phyloP scores from a whole-genome alignment of 345 rosid species.

The Linum usitatissimum region DNA sequence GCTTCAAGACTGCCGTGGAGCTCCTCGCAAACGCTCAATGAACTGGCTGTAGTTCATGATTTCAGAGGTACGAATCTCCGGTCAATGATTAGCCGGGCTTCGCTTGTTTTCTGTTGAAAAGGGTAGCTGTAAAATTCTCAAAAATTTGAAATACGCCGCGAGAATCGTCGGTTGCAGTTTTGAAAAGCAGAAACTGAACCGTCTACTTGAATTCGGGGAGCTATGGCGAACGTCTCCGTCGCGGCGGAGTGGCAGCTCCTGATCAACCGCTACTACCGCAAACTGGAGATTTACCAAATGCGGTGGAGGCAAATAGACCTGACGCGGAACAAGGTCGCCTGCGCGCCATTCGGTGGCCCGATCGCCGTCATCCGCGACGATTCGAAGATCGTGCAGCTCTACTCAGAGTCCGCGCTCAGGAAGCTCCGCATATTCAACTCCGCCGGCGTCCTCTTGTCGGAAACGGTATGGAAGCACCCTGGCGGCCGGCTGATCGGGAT shows the following conservation, averaged over 20 bases:
- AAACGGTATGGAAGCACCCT: slow-evolving; percentile 86
- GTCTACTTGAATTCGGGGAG: neutral
- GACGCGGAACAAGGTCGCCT: slow-evolving; percentile 80
- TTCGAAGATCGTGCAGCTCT: slow-evolving; percentile 94
- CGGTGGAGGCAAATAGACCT: slow-evolving; percentile 85
- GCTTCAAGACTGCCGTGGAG: too few relatives aligned
- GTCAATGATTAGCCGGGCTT: too few relatives aligned
- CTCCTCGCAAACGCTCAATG: too few relatives aligned
- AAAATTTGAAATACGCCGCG: too few relatives aligned
- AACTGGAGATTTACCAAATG: slow-evolving; percentile 79
- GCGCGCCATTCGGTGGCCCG: slow-evolving; percentile 91
- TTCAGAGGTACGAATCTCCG: too few relatives aligned
- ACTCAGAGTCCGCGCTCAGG: slow-evolving; percentile 91
- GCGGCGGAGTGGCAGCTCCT: slow-evolving; percentile 99
- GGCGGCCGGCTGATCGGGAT: slow-evolving; percentile 86
- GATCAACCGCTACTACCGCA: slow-evolving; percentile 69
- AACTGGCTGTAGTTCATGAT: too few relatives aligned
- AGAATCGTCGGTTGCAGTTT: too few relatives aligned
- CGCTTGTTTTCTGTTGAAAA: too few relatives aligned
- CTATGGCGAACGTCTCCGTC: slow-evolving; percentile 82
- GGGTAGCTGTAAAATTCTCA: too few relatives aligned
- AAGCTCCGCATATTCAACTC: slow-evolving; percentile 93
- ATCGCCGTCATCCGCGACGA: slow-evolving; percentile 92
- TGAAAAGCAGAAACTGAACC: too few relatives aligned
- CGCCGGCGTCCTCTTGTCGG: slow-evolving; percentile 65